Conservation (phyloP, 2,329 filamentous ascomycete species). For the Diaporthe sp. region DNA sequence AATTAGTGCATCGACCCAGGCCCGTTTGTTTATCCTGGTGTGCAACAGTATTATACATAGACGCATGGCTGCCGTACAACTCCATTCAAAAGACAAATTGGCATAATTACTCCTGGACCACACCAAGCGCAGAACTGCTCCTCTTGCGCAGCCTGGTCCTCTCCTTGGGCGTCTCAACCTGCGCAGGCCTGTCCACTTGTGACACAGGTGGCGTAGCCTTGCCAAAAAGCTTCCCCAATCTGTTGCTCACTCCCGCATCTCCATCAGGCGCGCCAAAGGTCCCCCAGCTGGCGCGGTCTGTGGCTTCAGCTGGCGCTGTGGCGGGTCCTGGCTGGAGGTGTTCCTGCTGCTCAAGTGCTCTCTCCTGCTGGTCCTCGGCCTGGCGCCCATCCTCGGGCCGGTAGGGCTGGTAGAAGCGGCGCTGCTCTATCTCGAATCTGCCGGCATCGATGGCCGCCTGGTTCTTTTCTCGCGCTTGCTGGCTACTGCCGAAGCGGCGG, state of each 20-base stretch:
- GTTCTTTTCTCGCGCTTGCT: conserved; percentile 23
- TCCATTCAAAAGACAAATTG: neutral
- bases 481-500: conserved; percentile 15
- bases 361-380: conserved; percentile 63
- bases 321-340: conserved; percentile 69
- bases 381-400: conserved; percentile 5
- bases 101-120: conserved; percentile 11
- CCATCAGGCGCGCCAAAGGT: conserved; percentile 2
- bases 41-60: neutral
- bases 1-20: neutral
- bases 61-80: neutral
- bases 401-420: conserved; percentile 23
- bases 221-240: neutral
- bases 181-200: neutral
- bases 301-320: neutral
- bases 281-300: conserved; percentile 13
- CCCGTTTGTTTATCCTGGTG: neutral
- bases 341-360: conserved; percentile 96
- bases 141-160: conserved; percentile 23
- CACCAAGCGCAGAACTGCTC: conserved; percentile 23
- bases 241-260: neutral
- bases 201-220: neutral
- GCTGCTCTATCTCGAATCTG: conserved; percentile 26
- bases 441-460: conserved; percentile 25
- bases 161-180: conserved; percentile 19